Percentiles rank a stretch among this genome's conserved stretches.
Conservation (phyloP, 495 filamentous ascomycete genomes). For the Penicillium antarcticum region DNA sequence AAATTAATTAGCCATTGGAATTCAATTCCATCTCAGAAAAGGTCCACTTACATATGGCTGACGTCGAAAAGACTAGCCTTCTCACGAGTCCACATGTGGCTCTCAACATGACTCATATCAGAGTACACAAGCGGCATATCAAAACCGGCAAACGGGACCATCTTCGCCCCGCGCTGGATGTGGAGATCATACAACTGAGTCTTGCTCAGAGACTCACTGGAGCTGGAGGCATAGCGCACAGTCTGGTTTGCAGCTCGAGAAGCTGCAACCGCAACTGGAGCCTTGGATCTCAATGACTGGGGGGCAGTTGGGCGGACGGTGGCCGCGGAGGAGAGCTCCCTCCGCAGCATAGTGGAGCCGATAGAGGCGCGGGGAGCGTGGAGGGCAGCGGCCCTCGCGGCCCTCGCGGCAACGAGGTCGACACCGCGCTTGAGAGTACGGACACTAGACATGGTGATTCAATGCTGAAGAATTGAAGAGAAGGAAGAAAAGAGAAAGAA, state of each 20-base stretch:
- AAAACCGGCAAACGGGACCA: constrained; percentile 96
- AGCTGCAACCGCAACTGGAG: constrained; percentile 11
- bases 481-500: constrained; percentile 13
- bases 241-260: constrained; percentile 15
- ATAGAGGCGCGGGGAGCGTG: constrained; percentile 34
- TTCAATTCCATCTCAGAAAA: neutral
- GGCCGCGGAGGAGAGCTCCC: constrained; percentile 34
- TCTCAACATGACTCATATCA: constrained; percentile 68
- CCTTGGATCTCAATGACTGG: constrained; percentile 16
- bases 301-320: constrained; percentile 21
- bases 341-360: constrained; percentile 34
- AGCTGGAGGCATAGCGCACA: constrained; percentile 59
- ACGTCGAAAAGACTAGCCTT: constrained; percentile 89
- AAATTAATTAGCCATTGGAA: constrained; percentile 11
- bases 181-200: constrained; percentile 88
- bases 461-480: constrained; percentile 19
- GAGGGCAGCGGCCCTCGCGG: constrained; percentile 25
- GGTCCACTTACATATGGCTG: constrained; percentile 49
- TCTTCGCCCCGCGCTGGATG: constrained; percentile 74
- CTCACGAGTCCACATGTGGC: constrained; percentile 82
- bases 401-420: constrained; percentile 32
- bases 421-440: constrained; percentile 31
- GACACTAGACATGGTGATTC: constrained; percentile 32
- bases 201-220: constrained; percentile 52
- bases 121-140: constrained; percentile 89